Percentiles rank a stretch among this genome's conserved stretches.
Conservation (phyloP, 1,139 yeast genomes). For the Lizanozyma gosingica region DNA sequence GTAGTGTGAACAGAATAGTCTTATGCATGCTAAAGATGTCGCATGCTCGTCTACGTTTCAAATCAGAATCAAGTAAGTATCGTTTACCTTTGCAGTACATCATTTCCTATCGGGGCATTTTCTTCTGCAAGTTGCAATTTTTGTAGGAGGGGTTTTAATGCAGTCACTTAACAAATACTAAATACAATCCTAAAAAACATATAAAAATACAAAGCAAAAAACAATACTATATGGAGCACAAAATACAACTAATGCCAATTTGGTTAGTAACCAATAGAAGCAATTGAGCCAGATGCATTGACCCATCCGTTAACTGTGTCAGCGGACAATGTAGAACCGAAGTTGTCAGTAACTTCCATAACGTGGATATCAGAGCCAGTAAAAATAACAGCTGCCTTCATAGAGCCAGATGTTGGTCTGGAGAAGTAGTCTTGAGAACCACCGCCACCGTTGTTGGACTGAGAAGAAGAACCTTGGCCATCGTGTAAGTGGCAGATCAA, state of each 20-base stretch:
- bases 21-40: too few relatives aligned
- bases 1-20: too few relatives aligned
- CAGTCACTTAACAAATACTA: not conserved
- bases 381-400: slow-evolving; percentile 90
- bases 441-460: slow-evolving; percentile 55
- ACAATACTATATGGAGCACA: not conserved
- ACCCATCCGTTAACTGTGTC: slow-evolving; percentile 52
- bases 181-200: not conserved
- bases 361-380: slow-evolving; percentile 47
- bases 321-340: slow-evolving; percentile 45
- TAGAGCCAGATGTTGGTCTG: slow-evolving; percentile 69
- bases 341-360: slow-evolving; percentile 51
- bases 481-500: slow-evolving; percentile 79
- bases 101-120: too few relatives aligned
- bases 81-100: too few relatives aligned
- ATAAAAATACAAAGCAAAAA: too few relatives aligned
- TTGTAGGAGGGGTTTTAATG: not conserved
- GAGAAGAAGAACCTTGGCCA: slow-evolving; percentile 64
- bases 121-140: too few relatives aligned
- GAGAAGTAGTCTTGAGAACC: slow-evolving; percentile 80
- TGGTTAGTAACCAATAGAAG: slow-evolving; percentile 9
- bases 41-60: too few relatives aligned
- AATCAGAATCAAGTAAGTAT: too few relatives aligned
- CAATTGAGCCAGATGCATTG: slow-evolving; percentile 39
- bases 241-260: too few relatives aligned